Conservation (phyloP, 1,139 yeast species). For the Sugiyamaella sp. region DNA sequence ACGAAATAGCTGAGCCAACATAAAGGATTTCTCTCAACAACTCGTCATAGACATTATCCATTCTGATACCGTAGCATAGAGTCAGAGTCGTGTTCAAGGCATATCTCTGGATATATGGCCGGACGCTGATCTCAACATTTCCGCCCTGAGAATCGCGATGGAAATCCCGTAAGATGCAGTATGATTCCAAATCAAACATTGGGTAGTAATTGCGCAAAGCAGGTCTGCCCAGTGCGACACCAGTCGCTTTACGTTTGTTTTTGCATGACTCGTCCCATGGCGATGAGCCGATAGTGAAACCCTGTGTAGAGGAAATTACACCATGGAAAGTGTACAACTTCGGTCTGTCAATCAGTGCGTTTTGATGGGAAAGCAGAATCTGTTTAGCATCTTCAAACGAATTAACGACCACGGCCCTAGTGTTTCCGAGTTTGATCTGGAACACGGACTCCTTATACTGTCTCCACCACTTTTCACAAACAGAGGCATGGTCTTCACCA, state of each 20-base stretch:
- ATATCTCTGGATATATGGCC: constrained; percentile 53
- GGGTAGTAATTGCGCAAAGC: constrained; percentile 36
- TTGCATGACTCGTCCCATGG: constrained; percentile 59
- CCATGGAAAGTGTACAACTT: constrained; percentile 62
- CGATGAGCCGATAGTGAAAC: constrained; percentile 69
- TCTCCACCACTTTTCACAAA: constrained; percentile 34
- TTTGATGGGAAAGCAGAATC: constrained; percentile 55
- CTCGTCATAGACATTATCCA: constrained; percentile 48
- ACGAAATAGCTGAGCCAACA: constrained; percentile 52
- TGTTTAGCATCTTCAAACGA: constrained; percentile 52
- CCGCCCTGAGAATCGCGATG: constrained; percentile 27
- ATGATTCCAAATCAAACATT: constrained; percentile 49
- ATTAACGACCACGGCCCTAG: constrained; percentile 59
- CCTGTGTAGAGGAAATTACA: constrained; percentile 59
- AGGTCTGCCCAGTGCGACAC: constrained; percentile 49
- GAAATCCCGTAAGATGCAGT: constrained; percentile 31
- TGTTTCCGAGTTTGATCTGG: constrained; percentile 59
- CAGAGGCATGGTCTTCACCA: constrained; percentile 34
- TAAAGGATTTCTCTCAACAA: constrained; percentile 56
- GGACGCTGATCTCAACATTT: constrained; percentile 46
- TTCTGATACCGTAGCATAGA: constrained; percentile 57
- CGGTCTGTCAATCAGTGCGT: constrained; percentile 63
- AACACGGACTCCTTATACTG: constrained; percentile 43
- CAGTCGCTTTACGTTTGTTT: constrained; percentile 54
- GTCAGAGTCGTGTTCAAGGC: constrained; percentile 56